Conservation (phyloP, 345 rosid genomes). For the Corchorus olitorius region DNA sequence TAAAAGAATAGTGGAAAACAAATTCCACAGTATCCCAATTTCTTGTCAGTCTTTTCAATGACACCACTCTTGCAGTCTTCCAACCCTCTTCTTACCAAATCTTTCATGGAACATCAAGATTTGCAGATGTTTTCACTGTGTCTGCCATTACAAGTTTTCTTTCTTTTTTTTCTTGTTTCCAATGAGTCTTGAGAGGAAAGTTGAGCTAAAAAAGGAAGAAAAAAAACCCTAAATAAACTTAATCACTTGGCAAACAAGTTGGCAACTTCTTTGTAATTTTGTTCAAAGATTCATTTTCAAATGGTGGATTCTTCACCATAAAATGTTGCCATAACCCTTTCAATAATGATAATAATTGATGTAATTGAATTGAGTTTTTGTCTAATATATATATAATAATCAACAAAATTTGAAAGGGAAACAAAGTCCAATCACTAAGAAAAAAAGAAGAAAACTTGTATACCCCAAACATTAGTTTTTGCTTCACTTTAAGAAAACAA, state of each 20-base stretch:
- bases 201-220: not conserved
- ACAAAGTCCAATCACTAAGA: not conserved
- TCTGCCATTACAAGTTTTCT: constrained; percentile 26
- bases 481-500: constrained; percentile 1
- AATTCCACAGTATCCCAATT: not conserved
- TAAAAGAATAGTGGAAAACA: not conserved
- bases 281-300: too few relatives aligned
- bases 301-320: too few relatives aligned
- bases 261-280: too few relatives aligned
- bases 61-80: not conserved
- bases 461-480: not conserved
- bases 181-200: constrained; percentile 2
- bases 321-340: not conserved
- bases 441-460: not conserved
- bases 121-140: constrained; percentile 6
- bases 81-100: not conserved
- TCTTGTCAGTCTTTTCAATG: constrained; percentile 21
- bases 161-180: constrained; percentile 4
- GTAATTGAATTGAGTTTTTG: not conserved
- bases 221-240: not conserved
- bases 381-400: not conserved
- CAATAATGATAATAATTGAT: not conserved
- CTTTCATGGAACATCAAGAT: constrained; percentile 19
- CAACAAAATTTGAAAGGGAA: constrained; percentile 1
- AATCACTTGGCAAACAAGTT: not conserved